These are phyloP conservation scores for Mycena galopus DNA, from an alignment of 768 basidiomycete species.

Conservation along the genomic window DNA sequence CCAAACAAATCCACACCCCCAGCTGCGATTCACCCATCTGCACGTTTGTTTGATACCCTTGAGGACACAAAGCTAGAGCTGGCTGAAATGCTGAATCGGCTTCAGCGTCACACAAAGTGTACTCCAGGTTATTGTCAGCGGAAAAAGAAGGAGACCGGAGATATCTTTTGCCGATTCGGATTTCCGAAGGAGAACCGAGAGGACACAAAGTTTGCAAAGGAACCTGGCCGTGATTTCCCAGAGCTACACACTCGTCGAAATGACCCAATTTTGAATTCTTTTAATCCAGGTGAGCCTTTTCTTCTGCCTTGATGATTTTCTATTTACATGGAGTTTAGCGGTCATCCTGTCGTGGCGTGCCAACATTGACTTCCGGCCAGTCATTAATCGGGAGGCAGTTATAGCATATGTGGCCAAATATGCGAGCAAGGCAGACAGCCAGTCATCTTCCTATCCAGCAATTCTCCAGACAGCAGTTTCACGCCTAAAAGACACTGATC, in stretches of 20 bases:
- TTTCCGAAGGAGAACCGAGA: slow-evolving; percentile 31
- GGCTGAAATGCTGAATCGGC: slow-evolving; percentile 39
- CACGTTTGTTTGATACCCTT: slow-evolving; percentile 27
- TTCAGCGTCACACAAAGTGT: slow-evolving; percentile 43
- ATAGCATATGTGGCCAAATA: slow-evolving; percentile 39
- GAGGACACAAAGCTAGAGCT: slow-evolving; percentile 42
- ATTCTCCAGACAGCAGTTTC: slow-evolving; percentile 26
- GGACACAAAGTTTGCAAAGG: not conserved
- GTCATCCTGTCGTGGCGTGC: not conserved
- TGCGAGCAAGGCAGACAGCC: slow-evolving; percentile 34
- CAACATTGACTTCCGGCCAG: slow-evolving; percentile 20
- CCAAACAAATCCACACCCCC: slow-evolving; percentile 27
- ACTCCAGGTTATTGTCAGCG: slow-evolving; percentile 41
- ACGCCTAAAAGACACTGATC: slow-evolving; percentile 22
- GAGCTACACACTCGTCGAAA: slow-evolving; percentile 33
- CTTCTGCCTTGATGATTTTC: not conserved
- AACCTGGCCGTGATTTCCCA: not conserved
- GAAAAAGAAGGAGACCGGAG: slow-evolving; percentile 36
- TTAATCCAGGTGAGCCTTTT: not conserved
- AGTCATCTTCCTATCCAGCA: slow-evolving; percentile 6
- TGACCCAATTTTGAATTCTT: slow-evolving; percentile 40
- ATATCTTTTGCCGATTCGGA: slow-evolving; percentile 37
- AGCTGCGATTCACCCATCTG: slow-evolving; percentile 36
- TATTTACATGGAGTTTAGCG: not conserved
- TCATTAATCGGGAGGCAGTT: slow-evolving; percentile 39